phyloP scores from a whole-genome alignment of 2,329 filamentous ascomycete species.

The Scolecobasidium constrictum region DNA sequence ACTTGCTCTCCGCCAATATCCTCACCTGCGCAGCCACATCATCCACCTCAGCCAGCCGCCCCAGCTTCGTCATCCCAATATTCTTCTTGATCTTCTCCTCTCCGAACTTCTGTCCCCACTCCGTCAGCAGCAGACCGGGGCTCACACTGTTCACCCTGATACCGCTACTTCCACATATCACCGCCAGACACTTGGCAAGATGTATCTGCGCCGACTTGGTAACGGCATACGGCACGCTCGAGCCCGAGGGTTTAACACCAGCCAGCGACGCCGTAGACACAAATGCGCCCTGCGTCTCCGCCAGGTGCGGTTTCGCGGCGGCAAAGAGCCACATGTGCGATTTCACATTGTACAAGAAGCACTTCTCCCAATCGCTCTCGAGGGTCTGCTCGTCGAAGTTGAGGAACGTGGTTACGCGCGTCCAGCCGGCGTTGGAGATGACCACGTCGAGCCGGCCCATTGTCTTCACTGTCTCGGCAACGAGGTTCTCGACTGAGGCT shows the following conservation, averaged over 20 bases:
- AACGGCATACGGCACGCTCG: conserved; percentile 36
- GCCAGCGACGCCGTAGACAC: conserved; percentile 55
- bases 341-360: conserved; percentile 53
- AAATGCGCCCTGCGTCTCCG: conserved; percentile 48
- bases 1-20: conserved; percentile 36
- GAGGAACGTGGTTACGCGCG: conserved; percentile 29
- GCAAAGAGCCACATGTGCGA: conserved; percentile 50
- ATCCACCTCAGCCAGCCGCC: conserved; percentile 45
- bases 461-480: conserved; percentile 30
- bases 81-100: conserved; percentile 32
- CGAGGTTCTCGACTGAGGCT: conserved; percentile 30
- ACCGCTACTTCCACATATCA: conserved; percentile 39
- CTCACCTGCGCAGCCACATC: conserved; percentile 45
- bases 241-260: conserved; percentile 53
- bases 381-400: conserved; percentile 42
- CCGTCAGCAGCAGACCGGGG: conserved; percentile 42
- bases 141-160: conserved; percentile 50
- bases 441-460: conserved; percentile 39
- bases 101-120: conserved; percentile 38
- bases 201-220: conserved; percentile 36
- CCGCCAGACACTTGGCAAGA: conserved; percentile 43
- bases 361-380: conserved; percentile 49
- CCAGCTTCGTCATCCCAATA: conserved; percentile 32
- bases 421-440: conserved; percentile 29
- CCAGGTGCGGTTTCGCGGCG: conserved; percentile 42